These are phyloP conservation scores for Colletotrichum scovillei DNA, from an alignment of 2,329 filamentous ascomycete genomes.

Conservation along the genomic window DNA sequence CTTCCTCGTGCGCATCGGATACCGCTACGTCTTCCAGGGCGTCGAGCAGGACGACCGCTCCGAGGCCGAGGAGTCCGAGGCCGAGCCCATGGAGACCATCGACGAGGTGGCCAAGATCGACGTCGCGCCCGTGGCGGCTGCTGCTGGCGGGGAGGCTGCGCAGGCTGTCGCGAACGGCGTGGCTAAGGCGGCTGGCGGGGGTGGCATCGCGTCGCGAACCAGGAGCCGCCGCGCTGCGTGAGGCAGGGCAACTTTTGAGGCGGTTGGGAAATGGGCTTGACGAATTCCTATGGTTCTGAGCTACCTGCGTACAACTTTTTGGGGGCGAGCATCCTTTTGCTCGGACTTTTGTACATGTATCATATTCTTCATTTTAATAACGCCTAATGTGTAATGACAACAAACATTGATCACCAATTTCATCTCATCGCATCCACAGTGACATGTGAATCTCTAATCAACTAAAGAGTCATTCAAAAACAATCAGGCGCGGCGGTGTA, in stretches of 20 bases:
- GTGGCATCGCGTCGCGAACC: slow-evolving; percentile 2
- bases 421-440: not conserved
- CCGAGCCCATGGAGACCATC: slow-evolving; percentile 43
- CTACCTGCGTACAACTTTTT: not conserved
- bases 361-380: slow-evolving; percentile 1
- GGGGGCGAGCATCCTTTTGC: not conserved
- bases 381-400: slow-evolving; percentile 19
- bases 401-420: not conserved
- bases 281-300: not conserved
- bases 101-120: slow-evolving; percentile 30
- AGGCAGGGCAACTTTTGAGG: not conserved
- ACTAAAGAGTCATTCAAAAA: no score
- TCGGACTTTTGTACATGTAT: not conserved
- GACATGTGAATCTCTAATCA: not conserved
- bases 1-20: slow-evolving; percentile 66
- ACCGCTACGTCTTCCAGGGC: slow-evolving; percentile 60
- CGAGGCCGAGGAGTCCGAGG: slow-evolving; percentile 63
- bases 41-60: slow-evolving; percentile 68
- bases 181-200: not conserved
- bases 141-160: not conserved
- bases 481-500: not conserved
- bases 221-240: slow-evolving; percentile 22
- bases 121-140: slow-evolving; percentile 1
- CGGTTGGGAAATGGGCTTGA: no score
- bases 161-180: slow-evolving; percentile 18